phyloP scores from a whole-genome alignment of 1,284 basidiomycete genomes.

The Ustilago loliicola region DNA sequence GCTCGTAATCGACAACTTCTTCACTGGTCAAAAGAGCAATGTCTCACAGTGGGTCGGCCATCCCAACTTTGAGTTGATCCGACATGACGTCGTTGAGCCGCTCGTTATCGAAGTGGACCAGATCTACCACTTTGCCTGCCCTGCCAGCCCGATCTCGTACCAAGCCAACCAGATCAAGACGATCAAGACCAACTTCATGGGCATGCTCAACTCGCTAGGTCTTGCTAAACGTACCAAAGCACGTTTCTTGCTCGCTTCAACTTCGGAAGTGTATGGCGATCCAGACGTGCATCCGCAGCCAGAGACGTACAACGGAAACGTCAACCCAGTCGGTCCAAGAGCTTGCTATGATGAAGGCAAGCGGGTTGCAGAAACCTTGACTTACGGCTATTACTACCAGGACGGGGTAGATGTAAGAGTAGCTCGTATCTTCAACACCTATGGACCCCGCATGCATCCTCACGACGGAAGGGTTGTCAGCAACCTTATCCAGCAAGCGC shows the following conservation, averaged over 20 bases:
- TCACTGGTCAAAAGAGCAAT: constrained; percentile 94
- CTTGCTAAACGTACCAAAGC: constrained; percentile 98
- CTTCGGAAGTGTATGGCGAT: constrained; percentile 97
- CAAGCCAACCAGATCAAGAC: constrained; percentile 66
- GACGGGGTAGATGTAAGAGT: constrained; percentile 86
- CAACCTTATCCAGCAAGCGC: constrained; percentile 97
- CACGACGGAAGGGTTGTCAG: constrained; percentile 96
- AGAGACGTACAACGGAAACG: constrained; percentile 79
- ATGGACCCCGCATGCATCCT: constrained; percentile 81
- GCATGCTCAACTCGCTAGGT: constrained; percentile 88
- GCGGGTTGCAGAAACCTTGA: constrained; percentile 61
- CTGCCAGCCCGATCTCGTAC: constrained; percentile 61
- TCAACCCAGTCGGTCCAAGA: constrained; percentile 95
- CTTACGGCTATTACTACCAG: constrained; percentile 81
- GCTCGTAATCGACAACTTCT: constrained; percentile 97
- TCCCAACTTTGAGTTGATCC: constrained; percentile 96
- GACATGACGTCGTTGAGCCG: constrained; percentile 82
- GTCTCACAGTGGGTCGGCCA: constrained; percentile 82
- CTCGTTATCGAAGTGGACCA: constrained; percentile 63
- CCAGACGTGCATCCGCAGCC: constrained; percentile 95
- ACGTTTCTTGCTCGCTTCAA: constrained; percentile 93
- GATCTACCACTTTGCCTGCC: constrained; percentile 65
- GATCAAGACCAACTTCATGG: constrained; percentile 97
- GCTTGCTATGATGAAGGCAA: constrained; percentile 96
- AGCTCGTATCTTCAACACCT: constrained; percentile 64